Evolutionary conservation across 2,329 filamentous ascomycete species (phyloP), one percentile per base, ranked within the genome.

Genomic region (Catunica adiposa): DNA sequence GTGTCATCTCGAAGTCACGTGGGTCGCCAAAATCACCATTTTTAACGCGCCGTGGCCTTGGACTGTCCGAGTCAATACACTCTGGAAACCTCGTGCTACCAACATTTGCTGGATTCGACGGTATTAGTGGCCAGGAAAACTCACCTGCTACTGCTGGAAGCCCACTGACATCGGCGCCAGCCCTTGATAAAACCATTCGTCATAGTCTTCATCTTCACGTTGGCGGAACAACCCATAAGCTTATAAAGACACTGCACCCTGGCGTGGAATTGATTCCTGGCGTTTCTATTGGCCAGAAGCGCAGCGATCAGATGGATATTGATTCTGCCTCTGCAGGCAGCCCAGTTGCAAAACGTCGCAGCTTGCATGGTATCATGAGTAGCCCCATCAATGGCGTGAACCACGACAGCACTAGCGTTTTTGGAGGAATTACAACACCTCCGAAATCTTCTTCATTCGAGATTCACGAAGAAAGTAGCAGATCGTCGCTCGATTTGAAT

Each of bases 251-350:
- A n/a, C 34, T 38, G 26, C 50, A 51, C 31, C 54, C 53, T 26
- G 53, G 53, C 14, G 54, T 54, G 2, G 57, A 56, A 38, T 29
- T 59, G 46, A 56, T 56, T 31, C 54, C 58, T n/a, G 55, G 52
- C 15, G 53, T 58, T 26, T 47, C 52, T 15, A 38, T 55, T 50
- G 56, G 56, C 25, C 56, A 58, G 23, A 90, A 3, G 71, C 97
- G 62, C 96, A 97, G 75, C 82, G 92, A 62, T 90, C 84, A 64
- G 90, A 97, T 94, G 85, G 88, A 87, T 63, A 71, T 94, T 51
- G 89, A 94, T 63, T 84, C 86, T 60, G 75, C 81, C 26, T 83
- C 77, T 62, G 74, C 85, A 56, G 86, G 86, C 62, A 96, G 86
- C 64, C 90, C 92, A 0, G 86, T 90, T 58, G 86, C 89, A 50